Base-by-base conservation (phyloP, 768 basidiomycete species). In the Trametes gibbosa region DNA sequence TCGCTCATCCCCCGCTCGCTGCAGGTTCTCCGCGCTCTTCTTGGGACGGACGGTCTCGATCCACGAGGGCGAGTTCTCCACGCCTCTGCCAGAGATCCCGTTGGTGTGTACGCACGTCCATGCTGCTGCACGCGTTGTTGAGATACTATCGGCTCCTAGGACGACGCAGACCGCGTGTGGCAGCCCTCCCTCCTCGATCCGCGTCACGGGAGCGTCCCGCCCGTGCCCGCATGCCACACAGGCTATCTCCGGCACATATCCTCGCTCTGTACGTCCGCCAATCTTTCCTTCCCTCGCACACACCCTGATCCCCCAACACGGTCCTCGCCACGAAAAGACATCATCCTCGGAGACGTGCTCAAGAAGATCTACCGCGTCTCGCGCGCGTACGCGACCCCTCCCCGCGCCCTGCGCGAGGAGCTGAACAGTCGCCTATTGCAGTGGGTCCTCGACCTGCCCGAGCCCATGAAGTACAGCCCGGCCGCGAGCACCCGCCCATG, bases 321-420 rank as follows among this genome's bases (percentile, higher is more conserved):
- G 21, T 16, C 9, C 17, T 34, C 17, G 5, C 43, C 21, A 16
- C 23, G 2, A 19, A 7, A 14, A 92, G 90, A 81, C 42, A 71
- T 84, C 46, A 85, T 92, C 37, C 73, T 84, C 53, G 87, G 88
- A 3, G 77, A 80, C 34, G 83, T 92, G 48, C 78, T 90, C 25
- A 79, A 82, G 9, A 78, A 79, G 54, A 77, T 91, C n/a, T 92
- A 92, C 73, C 86, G 89, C 3, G 83, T 92, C 25, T 83, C 81
- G 60, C 71, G 78, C 3, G 72, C 74, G 4, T 68, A 76, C 25
- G 70, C 72, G 6, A 68, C 73, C 39, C 76, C 80, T 3, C 79
- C 80, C 61, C 80, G 82, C 63, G 67, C 75, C 0, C 65, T 81
- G 48, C 72, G 87, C 54, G 75, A 75, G 1, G 73, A 79, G 50